Conservation (phyloP, 208 protist species). For the Porcisia hertigi region DNA sequence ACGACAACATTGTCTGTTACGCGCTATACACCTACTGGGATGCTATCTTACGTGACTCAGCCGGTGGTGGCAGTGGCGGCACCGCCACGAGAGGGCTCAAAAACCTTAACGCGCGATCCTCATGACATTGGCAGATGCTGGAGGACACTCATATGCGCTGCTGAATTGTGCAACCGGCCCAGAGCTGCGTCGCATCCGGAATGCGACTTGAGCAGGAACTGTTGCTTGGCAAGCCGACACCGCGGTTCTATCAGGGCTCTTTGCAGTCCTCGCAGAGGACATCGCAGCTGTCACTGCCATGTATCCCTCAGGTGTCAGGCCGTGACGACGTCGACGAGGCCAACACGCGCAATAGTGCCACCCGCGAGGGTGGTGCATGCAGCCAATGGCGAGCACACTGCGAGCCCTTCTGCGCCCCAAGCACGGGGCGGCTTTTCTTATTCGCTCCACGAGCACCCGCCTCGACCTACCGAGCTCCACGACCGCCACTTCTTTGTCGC, state of each 20-base stretch:
- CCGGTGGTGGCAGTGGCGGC: neutral
- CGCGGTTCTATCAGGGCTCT: neutral
- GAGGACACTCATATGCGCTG: neutral
- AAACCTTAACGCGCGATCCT: neutral
- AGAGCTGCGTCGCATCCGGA: conserved; percentile 6
- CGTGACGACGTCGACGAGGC: neutral
- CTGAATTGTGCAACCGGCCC: neutral
- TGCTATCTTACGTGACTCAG: neutral
- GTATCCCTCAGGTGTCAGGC: neutral
- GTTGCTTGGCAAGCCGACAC: neutral
- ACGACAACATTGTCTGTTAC: neutral
- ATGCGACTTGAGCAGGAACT: conserved; percentile 3
- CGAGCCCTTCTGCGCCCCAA: neutral
- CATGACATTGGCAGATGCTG: neutral
- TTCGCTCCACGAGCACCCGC: neutral
- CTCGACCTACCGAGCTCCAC: neutral
- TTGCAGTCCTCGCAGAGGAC: neutral
- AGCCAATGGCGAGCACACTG: neutral
- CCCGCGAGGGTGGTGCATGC: neutral
- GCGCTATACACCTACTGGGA: conserved; percentile 6
- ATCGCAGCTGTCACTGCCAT: neutral
- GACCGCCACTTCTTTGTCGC: neutral
- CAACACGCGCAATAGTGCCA: neutral
- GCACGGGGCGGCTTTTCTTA: neutral
- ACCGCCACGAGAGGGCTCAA: neutral